Base-by-base conservation (phyloP, 805 yeast genomes). In the Pichia deserticola region DNA sequence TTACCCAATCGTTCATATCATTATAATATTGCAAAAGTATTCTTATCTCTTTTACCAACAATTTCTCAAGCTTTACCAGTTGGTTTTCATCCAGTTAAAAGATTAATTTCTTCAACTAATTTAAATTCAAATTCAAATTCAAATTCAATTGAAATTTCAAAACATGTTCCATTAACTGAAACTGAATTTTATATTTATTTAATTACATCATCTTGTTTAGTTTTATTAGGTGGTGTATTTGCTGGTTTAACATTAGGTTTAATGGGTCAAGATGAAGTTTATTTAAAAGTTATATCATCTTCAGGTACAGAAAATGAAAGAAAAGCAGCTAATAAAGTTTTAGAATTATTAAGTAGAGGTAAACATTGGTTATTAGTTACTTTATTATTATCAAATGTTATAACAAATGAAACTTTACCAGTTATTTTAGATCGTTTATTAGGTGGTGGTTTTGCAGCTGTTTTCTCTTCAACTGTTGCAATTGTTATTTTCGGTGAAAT, bases 401-500 rank as follows among this genome's bases (percentile, higher is more conserved):
- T 90, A 63, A 90, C 97, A 42, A 90, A 90, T 65, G 97, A 92
- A 66, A 84, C 97, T 2, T 74, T 92, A 52, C 99, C 99, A 0
- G 92, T 92, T 57, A 95, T 92, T 27, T 75, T 93, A 51, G 98
- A 92, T 65, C 76, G 95, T 49, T 85, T 92, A 58, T 76, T 93
- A 12, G 98, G 98, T 44, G 98, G 98, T 40, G 99, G 99, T 1
- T 85, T 96, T 86, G 90, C 93, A 12, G 99, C 99, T 0, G 96
- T 92, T 36, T 87, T 89, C 12, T 77, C 89, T 11, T 84, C 97
- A n/a, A 90, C 99, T 0, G 90, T 86, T 3, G 79, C 90, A 29
- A 92, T 92, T 62, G 97, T 92, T 45, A 77, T 92, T 11, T 92
- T 92, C 67, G 99, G 99, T 53, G 99, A 92, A 63, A 86, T 92